phyloP scores from a whole-genome alignment of 2,329 filamentous ascomycete species.

The Neonectria hederae region DNA sequence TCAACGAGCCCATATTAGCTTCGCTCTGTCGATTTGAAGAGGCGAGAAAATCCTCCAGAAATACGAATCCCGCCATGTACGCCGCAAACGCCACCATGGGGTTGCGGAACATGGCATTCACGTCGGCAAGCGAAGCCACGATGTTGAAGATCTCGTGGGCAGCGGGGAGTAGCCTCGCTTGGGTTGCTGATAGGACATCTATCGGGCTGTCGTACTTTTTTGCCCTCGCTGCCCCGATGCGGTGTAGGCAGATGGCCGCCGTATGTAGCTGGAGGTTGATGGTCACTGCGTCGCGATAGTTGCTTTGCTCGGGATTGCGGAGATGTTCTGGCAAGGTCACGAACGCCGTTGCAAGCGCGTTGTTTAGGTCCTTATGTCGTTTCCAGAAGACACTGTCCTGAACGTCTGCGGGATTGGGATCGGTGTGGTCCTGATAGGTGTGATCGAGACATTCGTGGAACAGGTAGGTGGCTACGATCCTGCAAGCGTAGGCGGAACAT shows the following conservation, averaged over 20 bases:
- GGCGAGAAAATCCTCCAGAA: conserved; percentile 74
- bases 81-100: conserved; percentile 77
- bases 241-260: conserved; percentile 84
- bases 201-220: conserved; percentile 46
- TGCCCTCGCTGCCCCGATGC: conserved; percentile 80
- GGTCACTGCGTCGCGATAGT: conserved; percentile 76
- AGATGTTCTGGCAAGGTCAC: conserved; percentile 77
- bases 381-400: conserved; percentile 73
- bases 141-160: conserved; percentile 84
- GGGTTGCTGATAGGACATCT: conserved; percentile 57
- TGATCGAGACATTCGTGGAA: conserved; percentile 78
- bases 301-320: conserved; percentile 71
- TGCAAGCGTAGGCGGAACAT: conserved; percentile 75
- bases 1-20: conserved; percentile 71
- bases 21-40: conserved; percentile 59
- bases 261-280: conserved; percentile 87
- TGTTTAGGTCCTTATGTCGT: conserved; percentile 80
- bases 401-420: conserved; percentile 60
- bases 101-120: conserved; percentile 62
- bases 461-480: conserved; percentile 76
- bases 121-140: conserved; percentile 63
- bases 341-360: conserved; percentile 76
- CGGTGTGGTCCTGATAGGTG: conserved; percentile 74
- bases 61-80: conserved; percentile 76
- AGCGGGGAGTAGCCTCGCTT: conserved; percentile 75